These are phyloP conservation scores for Daedaleopsis nitida DNA, from an alignment of 768 basidiomycete species.

Conservation along the genomic window DNA sequence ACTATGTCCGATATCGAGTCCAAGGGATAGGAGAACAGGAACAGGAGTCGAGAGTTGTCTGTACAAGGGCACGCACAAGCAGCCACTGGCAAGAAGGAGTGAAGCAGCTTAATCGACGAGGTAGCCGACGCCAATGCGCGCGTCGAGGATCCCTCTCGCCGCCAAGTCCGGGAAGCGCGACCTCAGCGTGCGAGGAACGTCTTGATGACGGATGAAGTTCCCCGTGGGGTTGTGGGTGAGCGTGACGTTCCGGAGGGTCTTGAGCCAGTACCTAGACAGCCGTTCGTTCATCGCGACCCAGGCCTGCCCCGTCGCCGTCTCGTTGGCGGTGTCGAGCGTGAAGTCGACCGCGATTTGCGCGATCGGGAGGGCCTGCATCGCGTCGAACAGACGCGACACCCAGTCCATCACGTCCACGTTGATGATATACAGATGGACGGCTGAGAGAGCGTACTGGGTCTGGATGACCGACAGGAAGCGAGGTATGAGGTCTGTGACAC, in stretches of 20 bases:
- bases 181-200: not conserved
- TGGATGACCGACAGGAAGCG: not conserved
- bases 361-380: not conserved
- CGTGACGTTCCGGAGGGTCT: not conserved
- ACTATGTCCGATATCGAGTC: too few relatives aligned
- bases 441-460: not conserved
- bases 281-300: not conserved
- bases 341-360: not conserved
- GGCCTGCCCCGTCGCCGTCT: not conserved
- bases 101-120: not conserved
- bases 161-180: not conserved
- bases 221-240: constrained; percentile 3
- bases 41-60: too few relatives aligned
- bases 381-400: not conserved
- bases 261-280: not conserved
- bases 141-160: not conserved
- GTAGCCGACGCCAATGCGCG: not conserved
- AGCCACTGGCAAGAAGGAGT: too few relatives aligned
- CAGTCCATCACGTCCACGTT: not conserved
- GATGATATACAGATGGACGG: not conserved
- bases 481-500: not conserved
- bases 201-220: not conserved
- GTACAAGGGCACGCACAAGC: too few relatives aligned
- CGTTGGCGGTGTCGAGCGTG: not conserved
- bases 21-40: too few relatives aligned